A percentile compares a stretch with the other conserved stretches of the same genome.
Evolutionary conservation across 352 stramenopile species (phyloP).

Genomic region (Aphanomyces cochlioides): DNA sequence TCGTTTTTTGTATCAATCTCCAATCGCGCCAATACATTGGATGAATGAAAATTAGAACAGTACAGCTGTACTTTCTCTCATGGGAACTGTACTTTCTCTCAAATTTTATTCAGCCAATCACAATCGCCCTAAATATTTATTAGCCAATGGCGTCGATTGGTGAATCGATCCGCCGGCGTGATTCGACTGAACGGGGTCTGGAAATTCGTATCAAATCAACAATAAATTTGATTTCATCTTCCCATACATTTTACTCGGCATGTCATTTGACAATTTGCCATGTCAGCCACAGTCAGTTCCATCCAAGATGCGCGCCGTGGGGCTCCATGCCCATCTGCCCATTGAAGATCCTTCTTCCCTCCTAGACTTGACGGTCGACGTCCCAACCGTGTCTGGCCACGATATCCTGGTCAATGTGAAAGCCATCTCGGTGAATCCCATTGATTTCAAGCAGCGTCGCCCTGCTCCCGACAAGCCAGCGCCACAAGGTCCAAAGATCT

Average conservation of each 20-base stretch:
- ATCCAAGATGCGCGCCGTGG: not conserved
- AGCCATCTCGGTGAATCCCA: not conserved
- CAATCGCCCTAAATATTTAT: too few species aligned
- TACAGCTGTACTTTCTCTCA: too few species aligned
- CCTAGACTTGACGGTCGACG: not conserved
- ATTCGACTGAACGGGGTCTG: too few species aligned
- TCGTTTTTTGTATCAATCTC: too few species aligned
- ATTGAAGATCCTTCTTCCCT: not conserved
- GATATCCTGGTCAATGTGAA: not conserved
- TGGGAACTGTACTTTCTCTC: too few species aligned
- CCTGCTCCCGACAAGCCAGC: not conserved
- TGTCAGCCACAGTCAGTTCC: not conserved
- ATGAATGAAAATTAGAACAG: too few species aligned
- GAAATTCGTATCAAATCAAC: too few species aligned
- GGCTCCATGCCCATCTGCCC: not conserved
- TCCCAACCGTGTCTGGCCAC: not conserved
- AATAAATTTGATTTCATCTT: too few species aligned
- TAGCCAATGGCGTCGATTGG: too few species aligned
- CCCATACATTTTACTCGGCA: not conserved
- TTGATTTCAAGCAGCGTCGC: not conserved
- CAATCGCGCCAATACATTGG: too few species aligned
- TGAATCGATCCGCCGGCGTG: too few species aligned
- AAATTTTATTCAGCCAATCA: too few species aligned
- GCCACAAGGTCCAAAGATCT: not conserved
- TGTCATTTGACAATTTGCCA: not conserved